phyloP scores from a whole-genome alignment of 2,329 filamentous ascomycete genomes.

The Nemania sp. region DNA sequence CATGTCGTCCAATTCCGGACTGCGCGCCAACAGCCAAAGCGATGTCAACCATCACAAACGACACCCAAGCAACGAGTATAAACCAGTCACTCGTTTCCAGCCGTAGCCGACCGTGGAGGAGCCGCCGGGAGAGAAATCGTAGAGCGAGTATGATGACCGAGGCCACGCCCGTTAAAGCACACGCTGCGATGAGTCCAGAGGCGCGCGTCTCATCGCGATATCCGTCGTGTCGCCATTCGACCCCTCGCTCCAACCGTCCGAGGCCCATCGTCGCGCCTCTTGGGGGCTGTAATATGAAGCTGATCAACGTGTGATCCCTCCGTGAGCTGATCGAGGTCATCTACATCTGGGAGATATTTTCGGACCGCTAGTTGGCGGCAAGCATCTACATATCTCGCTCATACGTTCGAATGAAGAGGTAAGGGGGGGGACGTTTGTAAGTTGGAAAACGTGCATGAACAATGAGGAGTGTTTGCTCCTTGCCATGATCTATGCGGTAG shows the following conservation, averaged over 20 bases:
- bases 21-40: conserved; percentile 14
- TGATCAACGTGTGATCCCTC: conserved; percentile 2
- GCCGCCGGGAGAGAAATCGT: conserved; percentile 16
- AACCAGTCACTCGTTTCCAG: conserved; percentile 23
- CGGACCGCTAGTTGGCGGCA: conserved; percentile 2
- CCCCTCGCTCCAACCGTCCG: neutral
- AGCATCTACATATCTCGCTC: conserved; percentile 4
- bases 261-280: conserved; percentile 6
- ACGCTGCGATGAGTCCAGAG: conserved; percentile 13
- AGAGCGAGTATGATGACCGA: conserved; percentile 17
- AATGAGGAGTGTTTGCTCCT: neutral
- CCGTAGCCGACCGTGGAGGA: conserved; percentile 4
- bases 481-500: neutral
- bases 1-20: conserved; percentile 20
- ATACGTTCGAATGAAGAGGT: neutral
- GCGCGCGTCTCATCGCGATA: conserved; percentile 17
- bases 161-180: conserved; percentile 2
- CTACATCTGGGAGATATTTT: neutral
- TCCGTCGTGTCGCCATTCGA: conserved; percentile 19
- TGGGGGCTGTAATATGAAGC: neutral
- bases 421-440: neutral
- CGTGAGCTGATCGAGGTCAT: neutral
- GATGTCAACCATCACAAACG: conserved; percentile 2
- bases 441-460: neutral
- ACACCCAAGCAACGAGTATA: conserved; percentile 14